Percentiles rank a stretch among this genome's conserved stretches.
Evolutionary conservation across 1,139 yeast species (phyloP).

Genomic region (Torulaspora pretoriensis): DNA sequence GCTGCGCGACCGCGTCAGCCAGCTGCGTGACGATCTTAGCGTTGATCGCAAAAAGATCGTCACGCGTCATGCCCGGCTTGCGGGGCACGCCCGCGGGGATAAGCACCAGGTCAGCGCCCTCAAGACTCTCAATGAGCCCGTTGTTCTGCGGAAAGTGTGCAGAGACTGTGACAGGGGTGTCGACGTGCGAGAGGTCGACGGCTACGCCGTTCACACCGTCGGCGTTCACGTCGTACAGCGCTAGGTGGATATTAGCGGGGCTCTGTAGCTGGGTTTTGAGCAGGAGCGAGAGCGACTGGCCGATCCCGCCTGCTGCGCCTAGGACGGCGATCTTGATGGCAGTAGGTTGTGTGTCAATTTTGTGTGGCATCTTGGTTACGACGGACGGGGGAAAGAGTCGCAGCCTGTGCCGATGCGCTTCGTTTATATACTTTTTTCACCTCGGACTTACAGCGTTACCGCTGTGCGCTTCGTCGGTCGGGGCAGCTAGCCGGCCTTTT

Average conservation of each 20-base stretch:
- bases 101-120: conserved; percentile 70
- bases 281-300: conserved; percentile 87
- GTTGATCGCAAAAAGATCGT: conserved; percentile 88
- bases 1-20: conserved; percentile 71
- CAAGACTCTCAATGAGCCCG: conserved; percentile 55
- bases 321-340: conserved; percentile 57
- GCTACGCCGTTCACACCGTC: conserved; percentile 78
- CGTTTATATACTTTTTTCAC: conserved; percentile 1
- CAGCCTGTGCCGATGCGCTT: not conserved
- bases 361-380: conserved; percentile 26
- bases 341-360: conserved; percentile 5
- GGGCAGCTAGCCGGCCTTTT: no score
- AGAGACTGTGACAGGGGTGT: conserved; percentile 68
- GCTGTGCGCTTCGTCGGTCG: no score
- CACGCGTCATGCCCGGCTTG: conserved; percentile 98
- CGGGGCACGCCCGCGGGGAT: conserved; percentile 98
- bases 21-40: conserved; percentile 85
- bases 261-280: conserved; percentile 47
- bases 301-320: conserved; percentile 88
- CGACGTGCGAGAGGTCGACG: conserved; percentile 85
- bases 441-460: conserved; percentile 10
- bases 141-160: conserved; percentile 62
- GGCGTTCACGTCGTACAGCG: conserved; percentile 65
- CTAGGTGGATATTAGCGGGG: conserved; percentile 39
- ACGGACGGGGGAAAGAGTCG: not conserved